Base-by-base conservation (phyloP, 148 eudicot species). In the Nepenthes mirabilis region DNA sequence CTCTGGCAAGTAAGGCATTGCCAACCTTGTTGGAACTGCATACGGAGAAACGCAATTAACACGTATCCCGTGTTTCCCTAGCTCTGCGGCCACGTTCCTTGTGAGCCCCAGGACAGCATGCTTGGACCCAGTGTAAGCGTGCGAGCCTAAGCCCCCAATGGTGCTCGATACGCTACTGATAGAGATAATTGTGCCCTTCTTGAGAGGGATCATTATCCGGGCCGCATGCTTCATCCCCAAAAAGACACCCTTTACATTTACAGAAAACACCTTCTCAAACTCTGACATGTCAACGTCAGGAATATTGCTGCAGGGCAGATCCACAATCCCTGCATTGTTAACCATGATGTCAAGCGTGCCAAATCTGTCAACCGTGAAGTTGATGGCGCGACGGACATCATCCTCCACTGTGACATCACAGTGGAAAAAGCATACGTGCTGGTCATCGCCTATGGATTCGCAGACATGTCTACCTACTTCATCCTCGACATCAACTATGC, bases 201-300 rank as follows among this genome's bases (percentile, higher is more conserved):
- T 82, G 2, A 54, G 43, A 1, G 99, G 99, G 70, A 93, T 93
- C 99, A 93, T 93, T 52, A 79, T 60, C 34, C 87, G 83, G 60
- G 97, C 80, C 7, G 99, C 99, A n/a, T 93, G 99, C 58, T 93
- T 93, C 99, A 93, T 89, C 59, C 97, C 95, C 14, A 79, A 55
- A 57, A 93, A 93, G 14, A 70, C 79, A 14, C 99, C 96, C 65
- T 82, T 93, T 51, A 84, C 95, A 23, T 89, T 93, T 14, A 89
- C 72, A 63, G 84, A 81, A 43, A 89, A 82, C 23, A 84, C 82
- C 48, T 70, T 82, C 43, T 86, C 82, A 9, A 89, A 93, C 37
- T 72, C 78, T 0, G 89, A 74, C 12, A 89, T 33, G 45, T 74
- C 70, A 1, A 62, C 69, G 13, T 86, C 65, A 9, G 97, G 82